Evolutionary conservation across 1,284 basidiomycete species (phyloP).

Genomic region (Austroboletus niveus): DNA sequence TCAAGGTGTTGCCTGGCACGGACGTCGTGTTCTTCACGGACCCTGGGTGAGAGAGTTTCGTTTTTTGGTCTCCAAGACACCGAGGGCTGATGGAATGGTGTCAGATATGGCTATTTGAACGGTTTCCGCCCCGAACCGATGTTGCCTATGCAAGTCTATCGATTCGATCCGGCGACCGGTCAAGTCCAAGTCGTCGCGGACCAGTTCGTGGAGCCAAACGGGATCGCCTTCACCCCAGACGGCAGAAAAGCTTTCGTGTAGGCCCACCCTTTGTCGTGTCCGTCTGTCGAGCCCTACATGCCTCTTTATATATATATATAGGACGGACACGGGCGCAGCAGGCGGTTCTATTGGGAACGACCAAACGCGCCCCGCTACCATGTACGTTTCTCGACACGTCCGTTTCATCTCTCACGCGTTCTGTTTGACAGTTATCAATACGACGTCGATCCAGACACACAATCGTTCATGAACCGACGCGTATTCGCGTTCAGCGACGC

Average conservation of each 20-base stretch:
- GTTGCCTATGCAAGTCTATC: slow-evolving; percentile 72
- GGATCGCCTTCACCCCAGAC: slow-evolving; percentile 67
- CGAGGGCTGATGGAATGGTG: too few species aligned
- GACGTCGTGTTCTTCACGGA: slow-evolving; percentile 70
- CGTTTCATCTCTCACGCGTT: neutral
- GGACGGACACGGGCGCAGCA: slow-evolving; percentile 51
- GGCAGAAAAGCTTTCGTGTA: slow-evolving; percentile 68
- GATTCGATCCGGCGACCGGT: slow-evolving; percentile 63
- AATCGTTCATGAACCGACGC: slow-evolving; percentile 60
- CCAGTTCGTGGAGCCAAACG: slow-evolving; percentile 60
- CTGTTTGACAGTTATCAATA: neutral
- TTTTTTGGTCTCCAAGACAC: too few species aligned
- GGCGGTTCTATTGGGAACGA: slow-evolving; percentile 55
- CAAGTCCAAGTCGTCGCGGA: slow-evolving; percentile 71
- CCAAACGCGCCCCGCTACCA: slow-evolving; percentile 63
- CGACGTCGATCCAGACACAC: slow-evolving; percentile 50
- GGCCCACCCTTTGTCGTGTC: slow-evolving; percentile 21
- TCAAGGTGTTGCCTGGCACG: slow-evolving; percentile 68
- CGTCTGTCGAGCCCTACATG: neutral
- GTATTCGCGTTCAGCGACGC: slow-evolving; percentile 71
- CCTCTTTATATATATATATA: slow-evolving; percentile 20
- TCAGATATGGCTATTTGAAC: slow-evolving; percentile 57
- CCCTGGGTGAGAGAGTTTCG: slow-evolving; percentile 41
- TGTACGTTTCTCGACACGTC: slow-evolving; percentile 42
- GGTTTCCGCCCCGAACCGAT: slow-evolving; percentile 66